Base-by-base conservation (phyloP, 2,329 filamentous ascomycete genomes). In the Neofusicoccum cordaticola region DNA sequence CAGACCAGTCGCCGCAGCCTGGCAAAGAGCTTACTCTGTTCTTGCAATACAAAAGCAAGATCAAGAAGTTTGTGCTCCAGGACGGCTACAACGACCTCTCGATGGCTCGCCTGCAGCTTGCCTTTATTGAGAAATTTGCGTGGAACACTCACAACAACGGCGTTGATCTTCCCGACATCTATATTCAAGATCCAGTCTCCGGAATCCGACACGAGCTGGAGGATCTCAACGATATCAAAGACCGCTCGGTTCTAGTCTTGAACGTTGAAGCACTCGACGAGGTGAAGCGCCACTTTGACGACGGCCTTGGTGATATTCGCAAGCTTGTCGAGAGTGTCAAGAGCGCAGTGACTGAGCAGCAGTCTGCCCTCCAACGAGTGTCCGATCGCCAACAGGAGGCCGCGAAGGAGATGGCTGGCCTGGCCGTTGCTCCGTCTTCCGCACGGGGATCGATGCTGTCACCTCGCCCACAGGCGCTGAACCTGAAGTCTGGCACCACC, bases 81-180 rank as follows among this genome's bases (percentile, higher is more conserved):
- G 93, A 96, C 74, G 94, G 94, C 1, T 89, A 89, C 69, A 88
- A 89, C 37, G 92, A 94, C 67, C 83, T 99, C 11, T 94, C 92
- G 2, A 89, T 97, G 66, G 93, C 93, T 1, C 87, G 93, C 27
- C 79, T 99, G 65, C 94, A 99, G 76, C 84, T 99, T 34, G 94
- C 95, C 0, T 99, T 99, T 71, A 99, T 99, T 70, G 95, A 99
- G 70, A 99, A 97, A 75, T 99, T 99, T 74, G 95, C 94, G 0
- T 99, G 96, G 93, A 98, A 97, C 71, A 97, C 94, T 0, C 93
- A 98, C 71, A 90, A 92, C 66, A 96, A 97, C 71, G 95, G 95
- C 7, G 87, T 88, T 13, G 95, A 99, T 74, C 80, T 99, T 51
- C 95, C 95, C 0, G 95, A 99, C 71, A 98, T 99, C 15, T 97